phyloP scores from a whole-genome alignment of 2,329 filamentous ascomycete species.

The Curvularia sp. region DNA sequence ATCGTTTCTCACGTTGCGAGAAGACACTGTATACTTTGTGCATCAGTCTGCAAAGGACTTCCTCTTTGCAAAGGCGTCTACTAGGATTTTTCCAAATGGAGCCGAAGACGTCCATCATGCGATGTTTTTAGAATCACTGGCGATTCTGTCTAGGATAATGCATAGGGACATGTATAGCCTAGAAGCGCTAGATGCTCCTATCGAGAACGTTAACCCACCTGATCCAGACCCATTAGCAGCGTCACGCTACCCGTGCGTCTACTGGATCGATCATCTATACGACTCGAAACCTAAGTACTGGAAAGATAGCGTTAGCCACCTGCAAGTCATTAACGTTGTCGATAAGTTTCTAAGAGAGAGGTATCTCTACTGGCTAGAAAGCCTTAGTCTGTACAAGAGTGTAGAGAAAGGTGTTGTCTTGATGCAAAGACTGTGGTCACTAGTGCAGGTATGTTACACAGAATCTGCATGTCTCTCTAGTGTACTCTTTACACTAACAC shows the following conservation, averaged over 20 bases:
- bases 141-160: background rate
- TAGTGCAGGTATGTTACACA: background rate
- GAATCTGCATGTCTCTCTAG: background rate
- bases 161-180: background rate
- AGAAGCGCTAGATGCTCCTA: background rate
- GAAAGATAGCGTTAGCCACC: too few species aligned
- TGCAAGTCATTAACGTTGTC: background rate
- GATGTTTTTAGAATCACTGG: background rate
- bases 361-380: too few species aligned
- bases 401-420: too few species aligned
- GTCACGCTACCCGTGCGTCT: constrained; percentile 38
- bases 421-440: too few species aligned
- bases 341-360: too few species aligned
- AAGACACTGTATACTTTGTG: too few species aligned
- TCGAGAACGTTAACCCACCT: background rate
- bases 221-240: constrained; percentile 30
- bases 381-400: too few species aligned
- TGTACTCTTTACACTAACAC: constrained; percentile 10
- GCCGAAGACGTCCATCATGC: too few species aligned
- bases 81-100: too few species aligned
- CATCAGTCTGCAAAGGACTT: too few species aligned
- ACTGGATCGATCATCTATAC: constrained; percentile 46
- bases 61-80: too few species aligned
- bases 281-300: constrained; percentile 13
- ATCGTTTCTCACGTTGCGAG: too few species aligned